A percentile compares a stretch with the other conserved stretches of the same genome.
Evolutionary conservation across 2,329 filamentous ascomycete species (phyloP).

Genomic region (Neophaeococcomyces aloes): DNA sequence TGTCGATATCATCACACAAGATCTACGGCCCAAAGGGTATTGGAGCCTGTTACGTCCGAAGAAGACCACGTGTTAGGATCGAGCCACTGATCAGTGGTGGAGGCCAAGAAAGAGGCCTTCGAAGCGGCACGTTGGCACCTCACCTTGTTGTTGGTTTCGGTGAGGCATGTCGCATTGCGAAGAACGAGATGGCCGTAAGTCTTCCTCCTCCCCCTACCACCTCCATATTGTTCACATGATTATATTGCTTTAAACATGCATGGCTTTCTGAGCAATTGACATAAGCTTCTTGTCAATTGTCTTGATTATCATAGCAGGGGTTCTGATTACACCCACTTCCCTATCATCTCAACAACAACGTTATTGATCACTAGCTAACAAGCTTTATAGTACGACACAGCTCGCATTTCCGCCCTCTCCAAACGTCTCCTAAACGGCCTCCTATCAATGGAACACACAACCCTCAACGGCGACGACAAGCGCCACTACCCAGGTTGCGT

Average conservation of each 20-base stretch:
- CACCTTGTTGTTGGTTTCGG: conserved; percentile 85
- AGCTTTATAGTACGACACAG: conserved; percentile 69
- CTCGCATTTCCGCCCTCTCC: conserved; percentile 72
- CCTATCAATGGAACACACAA: conserved; percentile 80
- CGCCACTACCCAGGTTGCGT: conserved; percentile 93
- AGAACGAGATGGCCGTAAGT: conserved; percentile 82
- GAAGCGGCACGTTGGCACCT: conserved; percentile 87
- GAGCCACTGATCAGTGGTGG: conserved; percentile 94
- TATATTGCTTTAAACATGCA: conserved; percentile 68
- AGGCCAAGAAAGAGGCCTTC: conserved; percentile 87
- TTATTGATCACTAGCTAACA: neutral
- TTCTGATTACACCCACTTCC: conserved; percentile 42
- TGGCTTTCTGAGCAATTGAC: conserved; percentile 76
- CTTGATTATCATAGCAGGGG: conserved; percentile 57
- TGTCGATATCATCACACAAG: conserved; percentile 98
- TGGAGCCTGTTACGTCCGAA: conserved; percentile 88
- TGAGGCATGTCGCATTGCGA: conserved; percentile 85
- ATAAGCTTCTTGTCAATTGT: conserved; percentile 35
- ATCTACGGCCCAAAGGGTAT: conserved; percentile 98
- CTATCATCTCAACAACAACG: neutral
- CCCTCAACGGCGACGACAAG: conserved; percentile 72
- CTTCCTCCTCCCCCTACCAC: conserved; percentile 7
- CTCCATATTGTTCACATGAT: conserved; percentile 46
- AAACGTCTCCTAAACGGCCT: conserved; percentile 74
- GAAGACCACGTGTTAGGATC: conserved; percentile 82